Conservation (phyloP, 768 basidiomycete species). For the Rhodotorula sphaerocarpa region DNA sequence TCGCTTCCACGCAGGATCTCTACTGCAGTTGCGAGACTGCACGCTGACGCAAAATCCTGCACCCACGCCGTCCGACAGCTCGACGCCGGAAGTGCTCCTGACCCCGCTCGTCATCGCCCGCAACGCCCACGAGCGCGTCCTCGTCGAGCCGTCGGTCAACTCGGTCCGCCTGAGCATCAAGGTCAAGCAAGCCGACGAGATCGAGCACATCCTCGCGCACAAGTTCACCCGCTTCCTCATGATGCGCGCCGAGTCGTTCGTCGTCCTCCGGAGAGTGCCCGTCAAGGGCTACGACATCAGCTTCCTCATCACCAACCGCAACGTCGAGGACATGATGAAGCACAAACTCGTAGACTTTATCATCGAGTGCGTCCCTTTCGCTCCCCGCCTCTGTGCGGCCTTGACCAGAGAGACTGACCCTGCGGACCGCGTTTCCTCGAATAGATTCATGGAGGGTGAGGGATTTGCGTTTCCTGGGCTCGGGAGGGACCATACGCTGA, state of each 20-base stretch:
- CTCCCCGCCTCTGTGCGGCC: not conserved
- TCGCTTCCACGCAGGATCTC: too few species aligned
- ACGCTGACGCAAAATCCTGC: not conserved
- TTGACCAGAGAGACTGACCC: not conserved
- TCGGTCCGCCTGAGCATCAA: constrained; percentile 93
- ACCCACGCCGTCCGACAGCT: constrained; percentile 49
- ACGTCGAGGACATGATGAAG: constrained; percentile 97
- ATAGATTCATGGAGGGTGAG: constrained; percentile 33
- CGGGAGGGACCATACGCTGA: too few species aligned
- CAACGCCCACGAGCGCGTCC: constrained; percentile 91
- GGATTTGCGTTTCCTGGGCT: too few species aligned
- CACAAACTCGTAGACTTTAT: constrained; percentile 99
- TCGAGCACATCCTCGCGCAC: constrained; percentile 91
- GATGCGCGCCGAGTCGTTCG: constrained; percentile 94
- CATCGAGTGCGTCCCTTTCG: constrained; percentile 61
- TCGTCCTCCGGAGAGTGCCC: constrained; percentile 89
- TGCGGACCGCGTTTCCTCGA: constrained; percentile 4
- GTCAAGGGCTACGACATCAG: constrained; percentile 98
- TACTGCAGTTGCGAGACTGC: too few species aligned
- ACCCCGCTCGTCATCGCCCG: constrained; percentile 90
- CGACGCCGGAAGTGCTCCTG: constrained; percentile 86
- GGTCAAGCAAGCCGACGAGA: constrained; percentile 99
- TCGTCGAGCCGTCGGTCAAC: constrained; percentile 96
- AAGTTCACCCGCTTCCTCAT: constrained; percentile 99
- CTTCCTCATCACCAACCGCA: constrained; percentile 93